These are phyloP conservation scores for Papiliotrema fonsecae DNA, from an alignment of 1,284 basidiomycete species.

Conservation along the genomic window DNA sequence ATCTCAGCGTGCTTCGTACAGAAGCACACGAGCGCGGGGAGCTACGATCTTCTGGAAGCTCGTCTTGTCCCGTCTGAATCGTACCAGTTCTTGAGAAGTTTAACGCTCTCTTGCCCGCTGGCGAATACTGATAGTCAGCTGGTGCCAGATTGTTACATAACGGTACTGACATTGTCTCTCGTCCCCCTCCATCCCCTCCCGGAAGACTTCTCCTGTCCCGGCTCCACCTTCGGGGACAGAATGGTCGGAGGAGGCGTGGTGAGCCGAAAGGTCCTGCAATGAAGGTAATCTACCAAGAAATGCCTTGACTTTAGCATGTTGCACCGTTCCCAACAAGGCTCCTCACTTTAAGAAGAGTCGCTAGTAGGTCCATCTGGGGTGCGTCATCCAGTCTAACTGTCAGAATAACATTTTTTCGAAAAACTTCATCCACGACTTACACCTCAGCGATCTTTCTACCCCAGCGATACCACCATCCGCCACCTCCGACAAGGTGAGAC, in stretches of 20 bases:
- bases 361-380: constrained; percentile 63
- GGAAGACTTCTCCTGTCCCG: constrained; percentile 62
- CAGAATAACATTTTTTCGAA: not conserved
- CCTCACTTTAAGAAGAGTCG: constrained; percentile 63
- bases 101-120: constrained; percentile 73
- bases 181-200: constrained; percentile 80
- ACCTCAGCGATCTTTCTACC: constrained; percentile 74
- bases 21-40: no score
- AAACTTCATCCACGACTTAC: constrained; percentile 50
- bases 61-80: constrained; percentile 48
- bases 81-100: constrained; percentile 73
- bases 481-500: constrained; percentile 73
- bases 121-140: constrained; percentile 61
- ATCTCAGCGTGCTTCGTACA: no score
- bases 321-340: constrained; percentile 11
- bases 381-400: constrained; percentile 61
- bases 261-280: constrained; percentile 82
- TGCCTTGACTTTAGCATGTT: constrained; percentile 52
- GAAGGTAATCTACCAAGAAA: constrained; percentile 73
- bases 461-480: constrained; percentile 83
- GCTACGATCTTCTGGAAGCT: not conserved
- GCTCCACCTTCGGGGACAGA: constrained; percentile 38
- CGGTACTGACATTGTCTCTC: constrained; percentile 71
- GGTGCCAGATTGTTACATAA: not conserved
- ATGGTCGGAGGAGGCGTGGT: constrained; percentile 65